Evolutionary conservation across 108 stramenopile genomes (phyloP), one percentile per base, ranked within the genome.

Genomic region (Cyclotella atomus): DNA sequence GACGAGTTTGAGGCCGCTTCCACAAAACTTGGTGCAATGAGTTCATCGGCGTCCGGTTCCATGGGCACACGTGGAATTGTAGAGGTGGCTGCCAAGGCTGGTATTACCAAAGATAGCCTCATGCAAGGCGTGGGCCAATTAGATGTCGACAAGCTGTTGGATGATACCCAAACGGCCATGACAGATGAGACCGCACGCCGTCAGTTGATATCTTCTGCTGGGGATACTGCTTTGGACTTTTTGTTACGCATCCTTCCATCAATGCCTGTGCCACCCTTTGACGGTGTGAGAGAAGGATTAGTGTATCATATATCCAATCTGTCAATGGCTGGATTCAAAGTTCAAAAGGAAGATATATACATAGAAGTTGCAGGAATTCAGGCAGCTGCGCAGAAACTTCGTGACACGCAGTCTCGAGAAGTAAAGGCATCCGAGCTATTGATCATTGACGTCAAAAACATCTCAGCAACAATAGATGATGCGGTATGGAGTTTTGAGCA

Each of bases 291-390:
- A 52, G 95, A 95, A 77, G 95, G 95, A 20, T 67, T 93, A 44
- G 82, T 95, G 9, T 95, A 93, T 68, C 79, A 90, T 50, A 73
- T 95, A 32, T 90, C 89, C 0, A 93, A 95, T 55, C 82, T 95
- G 9, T 92, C 91, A 3, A 85, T 95, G 89, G 86, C 92, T 68
- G 95, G 91, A 8, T 95, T 95, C 81, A 93, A 89, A 66, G 89
- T 95, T 1, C 79, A 75, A 61, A 94, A 96, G 63, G 92, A 96
- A 70, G 89, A 92, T 53, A 93, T 96, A 54, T 47, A 82, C 34
- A 91, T 93, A 23, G 89, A 91, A 77, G 81, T 96, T 70, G 95
- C 95, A 9, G 95, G 95, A 3, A 94, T 96, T 88, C 77, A 85
- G 28, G 94, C 94, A 0, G 53, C 59, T 8, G 84, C 88, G 2